Conservation (phyloP, 495 filamentous ascomycete species). For the Penicillium parvum region DNA sequence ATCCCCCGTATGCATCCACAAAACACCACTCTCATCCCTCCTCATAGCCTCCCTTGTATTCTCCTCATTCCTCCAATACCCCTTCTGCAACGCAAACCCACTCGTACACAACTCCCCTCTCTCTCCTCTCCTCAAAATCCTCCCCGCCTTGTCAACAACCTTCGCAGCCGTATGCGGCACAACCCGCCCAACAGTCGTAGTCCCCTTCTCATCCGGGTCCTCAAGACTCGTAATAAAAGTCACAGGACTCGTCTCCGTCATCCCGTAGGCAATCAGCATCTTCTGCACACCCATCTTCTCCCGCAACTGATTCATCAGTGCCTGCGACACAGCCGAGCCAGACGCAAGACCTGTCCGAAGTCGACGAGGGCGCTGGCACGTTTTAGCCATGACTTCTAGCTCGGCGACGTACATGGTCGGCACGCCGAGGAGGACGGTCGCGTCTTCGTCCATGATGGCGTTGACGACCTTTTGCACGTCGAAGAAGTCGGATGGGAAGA, state of each 20-base stretch:
- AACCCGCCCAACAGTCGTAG: conserved; percentile 52
- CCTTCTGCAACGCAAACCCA: conserved; percentile 76
- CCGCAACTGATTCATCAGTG: conserved; percentile 13
- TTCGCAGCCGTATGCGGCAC: conserved; percentile 74
- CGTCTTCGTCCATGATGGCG: conserved; percentile 56
- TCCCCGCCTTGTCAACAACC: conserved; percentile 57
- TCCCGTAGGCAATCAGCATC: conserved; percentile 23
- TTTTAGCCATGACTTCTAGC: conserved; percentile 55
- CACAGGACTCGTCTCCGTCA: conserved; percentile 21
- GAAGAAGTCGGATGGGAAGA: conserved; percentile 14
- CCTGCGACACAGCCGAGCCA: conserved; percentile 15
- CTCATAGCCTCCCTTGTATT: conserved; percentile 63
- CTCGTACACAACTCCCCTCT: conserved; percentile 69
- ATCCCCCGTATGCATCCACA: conserved; percentile 29
- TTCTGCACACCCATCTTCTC: conserved; percentile 15
- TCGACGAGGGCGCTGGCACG: conserved; percentile 4
- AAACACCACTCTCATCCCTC: conserved; percentile 17
- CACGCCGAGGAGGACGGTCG: conserved; percentile 78
- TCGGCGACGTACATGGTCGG: conserved; percentile 84
- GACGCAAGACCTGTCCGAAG: conserved; percentile 19
- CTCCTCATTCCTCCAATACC: conserved; percentile 68
- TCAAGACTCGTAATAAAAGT: conserved; percentile 13
- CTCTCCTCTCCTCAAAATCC: conserved; percentile 49
- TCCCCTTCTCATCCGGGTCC: conserved; percentile 11
- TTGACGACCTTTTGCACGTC: conserved; percentile 47